Evolutionary conservation across 2,329 filamentous ascomycete genomes (phyloP), one percentile per base, ranked within the genome.

Genomic region (Fonsecaea pugnacius): DNA sequence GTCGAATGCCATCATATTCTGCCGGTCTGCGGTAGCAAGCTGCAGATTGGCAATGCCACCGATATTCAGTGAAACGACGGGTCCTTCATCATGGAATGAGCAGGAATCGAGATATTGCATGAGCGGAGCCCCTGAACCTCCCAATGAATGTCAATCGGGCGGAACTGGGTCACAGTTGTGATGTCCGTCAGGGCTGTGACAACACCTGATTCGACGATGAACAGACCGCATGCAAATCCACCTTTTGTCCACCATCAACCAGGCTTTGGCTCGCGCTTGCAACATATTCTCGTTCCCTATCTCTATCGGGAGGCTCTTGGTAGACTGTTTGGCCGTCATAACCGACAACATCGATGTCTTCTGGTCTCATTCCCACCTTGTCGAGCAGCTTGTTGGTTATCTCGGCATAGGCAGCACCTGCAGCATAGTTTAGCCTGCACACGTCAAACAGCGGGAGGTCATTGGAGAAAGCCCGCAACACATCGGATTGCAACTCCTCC

Each of bases 101-200:
- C 72, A 72, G 63, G 73, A 75, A 64, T 75, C 73, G 14, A 75
- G 71, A 64, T 75, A 75, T 60, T 74, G 73, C 73, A 75, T 74
- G 16, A 75, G 64, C 1, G 72, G 72, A 0, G 73, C 73, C 0
- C 70, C 73, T 1, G 70, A 71, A 14, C 73, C 73, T 14, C 72
- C 70, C 0, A 74, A 69, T 1, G 73, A 72, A 54, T 74, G 58
- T 74, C 73, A 7, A 73, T 40, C 1, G 73, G 73, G 4, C 72
- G 70, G 51, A 73, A 74, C 52, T 74, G 72, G 5, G 72, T 74
- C 12, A 73, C 73, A 1, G 71, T 72, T 35, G 71, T 71, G 40
- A 74, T 68, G 38, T 74, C 63, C 5, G 72, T 72, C 59, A 74
- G 56, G 2, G 71, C 73, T 1, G 73, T 72, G 6, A 74, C 73